Percentiles rank a stretch among this genome's conserved stretches.
Evolutionary conservation across 148 eudicot species (phyloP).

Genomic region (Cornus controversa): DNA sequence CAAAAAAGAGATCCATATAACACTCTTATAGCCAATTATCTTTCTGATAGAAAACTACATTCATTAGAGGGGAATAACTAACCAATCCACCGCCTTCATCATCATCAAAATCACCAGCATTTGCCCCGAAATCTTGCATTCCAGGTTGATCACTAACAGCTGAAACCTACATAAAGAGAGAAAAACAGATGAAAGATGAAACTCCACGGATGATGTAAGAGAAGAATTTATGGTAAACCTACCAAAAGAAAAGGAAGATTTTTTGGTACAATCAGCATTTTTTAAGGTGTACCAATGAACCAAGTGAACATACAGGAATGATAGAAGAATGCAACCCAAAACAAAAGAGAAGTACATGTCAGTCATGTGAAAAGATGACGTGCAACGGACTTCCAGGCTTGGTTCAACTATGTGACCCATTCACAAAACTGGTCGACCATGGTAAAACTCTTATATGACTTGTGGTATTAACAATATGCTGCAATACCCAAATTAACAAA

Average conservation of each 20-base stretch:
- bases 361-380: neutral
- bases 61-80: conserved; percentile 26
- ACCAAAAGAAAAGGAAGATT: too few species aligned
- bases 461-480: too few species aligned
- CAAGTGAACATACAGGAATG: neutral
- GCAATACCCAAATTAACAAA: too few species aligned
- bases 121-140: conserved; percentile 66
- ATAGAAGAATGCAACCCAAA: conserved; percentile 4
- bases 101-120: conserved; percentile 82
- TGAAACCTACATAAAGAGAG: conserved; percentile 60
- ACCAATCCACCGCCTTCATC: conserved; percentile 95
- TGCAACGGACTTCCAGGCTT: neutral
- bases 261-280: neutral
- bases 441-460: too few species aligned
- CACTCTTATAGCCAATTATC: neutral
- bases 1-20: neutral
- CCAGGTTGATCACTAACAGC: conserved; percentile 79
- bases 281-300: neutral
- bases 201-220: neutral
- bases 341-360: conserved; percentile 1
- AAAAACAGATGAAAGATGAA: conserved; percentile 7
- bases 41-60: neutral
- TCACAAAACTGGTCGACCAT: too few species aligned
- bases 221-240: neutral
- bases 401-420: neutral